Conservation (phyloP, 2,329 filamentous ascomycete genomes). For the Apiospora phragmitis region DNA sequence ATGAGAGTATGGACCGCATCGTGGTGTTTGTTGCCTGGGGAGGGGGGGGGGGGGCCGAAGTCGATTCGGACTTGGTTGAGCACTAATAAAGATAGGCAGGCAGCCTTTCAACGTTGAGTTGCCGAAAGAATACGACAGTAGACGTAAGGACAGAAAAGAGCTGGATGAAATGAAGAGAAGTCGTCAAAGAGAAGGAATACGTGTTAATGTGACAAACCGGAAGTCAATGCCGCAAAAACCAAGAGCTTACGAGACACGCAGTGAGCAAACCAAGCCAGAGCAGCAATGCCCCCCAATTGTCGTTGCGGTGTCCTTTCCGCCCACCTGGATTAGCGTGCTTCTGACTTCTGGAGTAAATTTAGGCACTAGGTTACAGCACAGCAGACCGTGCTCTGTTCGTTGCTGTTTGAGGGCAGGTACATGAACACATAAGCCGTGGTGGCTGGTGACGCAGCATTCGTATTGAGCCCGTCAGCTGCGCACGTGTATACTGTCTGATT, state of each 20-base stretch:
- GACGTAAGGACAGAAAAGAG: neutral
- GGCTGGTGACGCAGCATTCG: neutral
- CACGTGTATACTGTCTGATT: neutral
- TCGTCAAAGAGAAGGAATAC: neutral
- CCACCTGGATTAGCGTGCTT: neutral
- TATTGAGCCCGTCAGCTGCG: neutral
- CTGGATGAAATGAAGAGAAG: neutral
- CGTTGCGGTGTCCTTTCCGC: neutral
- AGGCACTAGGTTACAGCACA: constrained; percentile 3
- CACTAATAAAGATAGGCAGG: constrained; percentile 9
- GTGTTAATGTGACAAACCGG: neutral
- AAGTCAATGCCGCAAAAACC: neutral
- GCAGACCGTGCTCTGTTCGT: neutral
- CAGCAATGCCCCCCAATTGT: constrained; percentile 2
- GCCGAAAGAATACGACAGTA: neutral
- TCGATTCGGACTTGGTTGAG: constrained; percentile 9
- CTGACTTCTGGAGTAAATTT: neutral
- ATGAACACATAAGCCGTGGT: neutral
- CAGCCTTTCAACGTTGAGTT: neutral
- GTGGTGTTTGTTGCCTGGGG: constrained; percentile 3
- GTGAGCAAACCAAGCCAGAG: neutral
- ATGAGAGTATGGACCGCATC: constrained; percentile 28
- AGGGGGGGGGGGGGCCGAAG: neutral
- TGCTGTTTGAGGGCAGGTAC: neutral
- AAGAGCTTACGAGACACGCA: constrained; percentile 4